phyloP scores from a whole-genome alignment of 2,329 filamentous ascomycete species.

The Fusarium luffae region DNA sequence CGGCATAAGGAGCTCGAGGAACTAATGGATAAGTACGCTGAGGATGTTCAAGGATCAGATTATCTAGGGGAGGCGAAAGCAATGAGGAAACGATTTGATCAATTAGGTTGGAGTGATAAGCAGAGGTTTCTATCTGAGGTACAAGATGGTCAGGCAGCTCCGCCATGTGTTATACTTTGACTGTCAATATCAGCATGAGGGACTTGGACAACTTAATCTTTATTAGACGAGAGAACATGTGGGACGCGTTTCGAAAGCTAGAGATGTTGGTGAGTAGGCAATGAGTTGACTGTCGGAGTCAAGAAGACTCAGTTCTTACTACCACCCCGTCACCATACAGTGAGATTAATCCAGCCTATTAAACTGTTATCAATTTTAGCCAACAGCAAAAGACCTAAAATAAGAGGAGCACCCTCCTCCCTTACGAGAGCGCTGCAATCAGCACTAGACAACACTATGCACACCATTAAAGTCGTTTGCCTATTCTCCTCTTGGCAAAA shows the following conservation, averaged over 20 bases:
- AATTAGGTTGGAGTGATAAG: slow-evolving; percentile 9
- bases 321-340: neutral
- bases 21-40: slow-evolving; percentile 1
- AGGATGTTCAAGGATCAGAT: slow-evolving; percentile 15
- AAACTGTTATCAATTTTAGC: neutral
- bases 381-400: no score
- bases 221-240: no score
- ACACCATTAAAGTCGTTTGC: neutral
- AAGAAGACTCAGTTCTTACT: no score
- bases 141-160: neutral
- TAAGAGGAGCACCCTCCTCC: neutral
- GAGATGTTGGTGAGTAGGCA: neutral
- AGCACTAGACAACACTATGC: neutral
- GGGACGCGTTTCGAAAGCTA: no score
- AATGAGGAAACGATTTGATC: slow-evolving; percentile 7
- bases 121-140: neutral
- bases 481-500: neutral
- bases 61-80: slow-evolving; percentile 10
- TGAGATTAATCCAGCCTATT: neutral
- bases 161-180: slow-evolving; percentile 19
- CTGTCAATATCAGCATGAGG: no score
- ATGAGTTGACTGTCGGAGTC: neutral
- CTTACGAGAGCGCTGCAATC: neutral
- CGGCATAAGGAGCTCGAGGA: slow-evolving; percentile 17
- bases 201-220: no score